These are phyloP conservation scores for Geranium incanum DNA, from an alignment of 441 rosid genomes.

Conservation along the genomic window DNA sequence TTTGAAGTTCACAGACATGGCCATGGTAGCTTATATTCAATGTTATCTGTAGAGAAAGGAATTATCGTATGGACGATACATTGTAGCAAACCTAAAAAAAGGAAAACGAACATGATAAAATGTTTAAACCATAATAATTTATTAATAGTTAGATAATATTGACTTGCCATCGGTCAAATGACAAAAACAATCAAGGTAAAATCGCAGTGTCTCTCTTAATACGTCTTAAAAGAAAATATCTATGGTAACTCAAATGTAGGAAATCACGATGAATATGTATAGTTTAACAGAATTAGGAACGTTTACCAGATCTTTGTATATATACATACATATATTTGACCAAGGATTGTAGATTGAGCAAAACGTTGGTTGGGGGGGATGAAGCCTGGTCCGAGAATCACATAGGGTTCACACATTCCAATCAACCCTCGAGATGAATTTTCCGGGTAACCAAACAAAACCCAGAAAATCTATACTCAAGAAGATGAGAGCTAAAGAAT, in stretches of 20 bases:
- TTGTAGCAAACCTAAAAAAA: too few relatives aligned
- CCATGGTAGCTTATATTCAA: neutral
- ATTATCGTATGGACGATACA: too few relatives aligned
- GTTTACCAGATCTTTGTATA: too few relatives aligned
- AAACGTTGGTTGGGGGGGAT: slow-evolving; percentile 29
- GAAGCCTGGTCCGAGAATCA: slow-evolving; percentile 37
- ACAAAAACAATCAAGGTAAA: neutral
- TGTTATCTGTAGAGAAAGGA: neutral
- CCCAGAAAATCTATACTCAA: neutral
- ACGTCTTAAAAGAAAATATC: too few relatives aligned
- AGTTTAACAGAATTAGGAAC: too few relatives aligned
- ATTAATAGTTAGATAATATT: too few relatives aligned
- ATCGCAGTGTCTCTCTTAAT: too few relatives aligned
- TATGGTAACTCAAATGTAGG: too few relatives aligned
- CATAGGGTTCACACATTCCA: neutral
- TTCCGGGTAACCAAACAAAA: neutral
- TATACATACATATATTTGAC: too few relatives aligned
- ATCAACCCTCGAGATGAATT: neutral
- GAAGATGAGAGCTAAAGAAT: neutral
- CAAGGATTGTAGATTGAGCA: neutral
- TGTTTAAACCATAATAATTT: neutral
- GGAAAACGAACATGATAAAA: neutral
- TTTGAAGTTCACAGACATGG: too few relatives aligned
- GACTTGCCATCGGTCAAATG: neutral
- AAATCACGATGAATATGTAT: too few relatives aligned